Evolutionary conservation across 352 stramenopile species (phyloP).

Genomic region (Phytophthora vignae): DNA sequence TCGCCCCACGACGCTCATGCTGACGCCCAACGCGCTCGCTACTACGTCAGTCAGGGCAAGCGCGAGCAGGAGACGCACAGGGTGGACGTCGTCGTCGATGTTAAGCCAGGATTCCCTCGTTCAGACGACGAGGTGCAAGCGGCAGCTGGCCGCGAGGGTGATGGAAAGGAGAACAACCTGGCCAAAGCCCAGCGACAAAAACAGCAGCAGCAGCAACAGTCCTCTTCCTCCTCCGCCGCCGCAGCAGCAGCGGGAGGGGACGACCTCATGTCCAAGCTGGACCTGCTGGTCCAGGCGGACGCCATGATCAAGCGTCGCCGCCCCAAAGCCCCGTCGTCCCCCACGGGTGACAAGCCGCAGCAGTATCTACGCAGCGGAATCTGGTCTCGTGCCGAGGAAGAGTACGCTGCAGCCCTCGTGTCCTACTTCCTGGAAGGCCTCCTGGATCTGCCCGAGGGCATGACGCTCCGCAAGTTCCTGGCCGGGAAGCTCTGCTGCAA

Average conservation of each 20-base stretch:
- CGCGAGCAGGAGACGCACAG: slow-evolving; percentile 22
- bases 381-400: slow-evolving; percentile 71
- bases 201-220: background rate
- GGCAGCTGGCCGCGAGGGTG: background rate
- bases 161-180: slow-evolving; percentile 13
- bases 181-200: slow-evolving; percentile 14
- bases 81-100: slow-evolving; percentile 7
- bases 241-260: slow-evolving; percentile 25
- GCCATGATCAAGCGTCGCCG: slow-evolving; percentile 60
- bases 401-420: slow-evolving; percentile 70
- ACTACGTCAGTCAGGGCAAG: slow-evolving; percentile 19
- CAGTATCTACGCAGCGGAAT: slow-evolving; percentile 60
- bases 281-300: slow-evolving; percentile 76
- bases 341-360: slow-evolving; percentile 15
- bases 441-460: slow-evolving; percentile 59
- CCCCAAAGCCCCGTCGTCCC: slow-evolving; percentile 21
- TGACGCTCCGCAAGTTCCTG: slow-evolving; percentile 75
- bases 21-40: slow-evolving; percentile 8
- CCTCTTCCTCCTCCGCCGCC: background rate
- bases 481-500: slow-evolving; percentile 75
- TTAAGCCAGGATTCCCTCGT: slow-evolving; percentile 1
- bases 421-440: slow-evolving; percentile 70
- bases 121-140: slow-evolving; percentile 13
- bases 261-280: slow-evolving; percentile 57
- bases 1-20: slow-evolving; percentile 12